These are phyloP conservation scores for Suillus placidus DNA, from an alignment of 768 basidiomycete genomes.

Conservation along the genomic window DNA sequence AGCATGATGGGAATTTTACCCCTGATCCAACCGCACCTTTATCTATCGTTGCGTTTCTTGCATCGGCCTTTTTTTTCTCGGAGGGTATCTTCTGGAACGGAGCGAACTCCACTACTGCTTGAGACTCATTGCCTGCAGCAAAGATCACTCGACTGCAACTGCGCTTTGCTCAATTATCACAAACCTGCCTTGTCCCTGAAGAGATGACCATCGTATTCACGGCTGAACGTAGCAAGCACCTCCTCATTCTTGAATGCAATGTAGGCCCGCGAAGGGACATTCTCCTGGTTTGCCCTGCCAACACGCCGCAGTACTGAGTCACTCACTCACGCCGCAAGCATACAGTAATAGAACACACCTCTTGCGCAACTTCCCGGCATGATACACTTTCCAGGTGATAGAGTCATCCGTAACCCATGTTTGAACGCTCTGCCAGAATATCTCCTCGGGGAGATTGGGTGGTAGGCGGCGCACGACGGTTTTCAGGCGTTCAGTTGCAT, in stretches of 20 bases:
- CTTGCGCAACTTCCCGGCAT: conserved; percentile 69
- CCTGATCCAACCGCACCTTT: conserved; percentile 54
- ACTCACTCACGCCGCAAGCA: background rate
- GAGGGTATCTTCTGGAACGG: conserved; percentile 86
- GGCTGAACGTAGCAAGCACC: conserved; percentile 70
- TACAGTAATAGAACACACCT: conserved; percentile 45
- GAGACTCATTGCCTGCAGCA: conserved; percentile 76
- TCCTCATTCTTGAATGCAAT: conserved; percentile 85
- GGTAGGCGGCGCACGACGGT: conserved; percentile 86
- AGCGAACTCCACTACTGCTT: conserved; percentile 92
- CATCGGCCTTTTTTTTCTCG: conserved; percentile 77
- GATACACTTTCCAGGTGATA: conserved; percentile 64
- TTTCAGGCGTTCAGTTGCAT: conserved; percentile 69
- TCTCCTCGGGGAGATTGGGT: conserved; percentile 85
- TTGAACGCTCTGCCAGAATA: conserved; percentile 93
- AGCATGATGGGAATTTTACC: conserved; percentile 9
- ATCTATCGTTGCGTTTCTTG: conserved; percentile 85
- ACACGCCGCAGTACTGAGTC: background rate
- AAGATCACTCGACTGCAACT: background rate
- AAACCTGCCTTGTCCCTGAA: conserved; percentile 91
- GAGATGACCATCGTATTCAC: conserved; percentile 87
- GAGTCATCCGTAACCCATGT: conserved; percentile 82
- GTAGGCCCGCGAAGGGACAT: conserved; percentile 86
- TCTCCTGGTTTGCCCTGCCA: conserved; percentile 78
- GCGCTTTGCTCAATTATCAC: conserved; percentile 21